phyloP scores from a whole-genome alignment of 1,284 basidiomycete species.

The Pyrrhoderma lamaoense region DNA sequence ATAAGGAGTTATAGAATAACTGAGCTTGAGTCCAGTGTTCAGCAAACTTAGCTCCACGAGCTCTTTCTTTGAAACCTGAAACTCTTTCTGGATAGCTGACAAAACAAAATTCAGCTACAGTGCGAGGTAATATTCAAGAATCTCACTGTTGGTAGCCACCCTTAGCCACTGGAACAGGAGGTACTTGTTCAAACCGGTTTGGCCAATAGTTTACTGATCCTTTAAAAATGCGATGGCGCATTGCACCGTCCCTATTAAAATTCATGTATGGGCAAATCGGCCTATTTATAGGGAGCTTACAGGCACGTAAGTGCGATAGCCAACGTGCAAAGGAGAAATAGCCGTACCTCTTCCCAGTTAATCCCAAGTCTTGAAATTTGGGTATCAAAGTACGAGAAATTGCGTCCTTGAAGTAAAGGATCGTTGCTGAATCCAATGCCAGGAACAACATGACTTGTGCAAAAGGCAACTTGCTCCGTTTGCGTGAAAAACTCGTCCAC shows the following conservation, averaged over 20 bases:
- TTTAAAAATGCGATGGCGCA: constrained; percentile 52
- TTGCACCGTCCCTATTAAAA: constrained; percentile 61
- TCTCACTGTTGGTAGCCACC: constrained; percentile 58
- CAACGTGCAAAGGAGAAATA: background rate
- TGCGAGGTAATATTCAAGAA: background rate
- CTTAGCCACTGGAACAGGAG: constrained; percentile 38
- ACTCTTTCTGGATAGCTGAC: constrained; percentile 43
- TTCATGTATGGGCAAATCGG: constrained; percentile 77
- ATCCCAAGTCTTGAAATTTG: constrained; percentile 69
- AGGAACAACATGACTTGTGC: constrained; percentile 74
- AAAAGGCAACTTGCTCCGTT: constrained; percentile 79
- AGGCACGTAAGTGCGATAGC: constrained; percentile 21
- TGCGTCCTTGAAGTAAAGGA: constrained; percentile 75
- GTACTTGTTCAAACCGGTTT: constrained; percentile 53
- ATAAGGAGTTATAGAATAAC: constrained; percentile 75
- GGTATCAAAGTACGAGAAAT: constrained; percentile 82
- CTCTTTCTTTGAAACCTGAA: constrained; percentile 59
- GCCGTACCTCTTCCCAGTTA: constrained; percentile 57
- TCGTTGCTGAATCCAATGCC: constrained; percentile 80
- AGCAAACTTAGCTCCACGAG: constrained; percentile 64
- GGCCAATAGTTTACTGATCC: constrained; percentile 67
- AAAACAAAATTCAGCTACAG: background rate
- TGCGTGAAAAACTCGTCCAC: constrained; percentile 78
- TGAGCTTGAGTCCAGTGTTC: constrained; percentile 67
- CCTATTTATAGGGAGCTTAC: constrained; percentile 71